phyloP scores from a whole-genome alignment of 768 basidiomycete species.

The Ramaria rubella region DNA sequence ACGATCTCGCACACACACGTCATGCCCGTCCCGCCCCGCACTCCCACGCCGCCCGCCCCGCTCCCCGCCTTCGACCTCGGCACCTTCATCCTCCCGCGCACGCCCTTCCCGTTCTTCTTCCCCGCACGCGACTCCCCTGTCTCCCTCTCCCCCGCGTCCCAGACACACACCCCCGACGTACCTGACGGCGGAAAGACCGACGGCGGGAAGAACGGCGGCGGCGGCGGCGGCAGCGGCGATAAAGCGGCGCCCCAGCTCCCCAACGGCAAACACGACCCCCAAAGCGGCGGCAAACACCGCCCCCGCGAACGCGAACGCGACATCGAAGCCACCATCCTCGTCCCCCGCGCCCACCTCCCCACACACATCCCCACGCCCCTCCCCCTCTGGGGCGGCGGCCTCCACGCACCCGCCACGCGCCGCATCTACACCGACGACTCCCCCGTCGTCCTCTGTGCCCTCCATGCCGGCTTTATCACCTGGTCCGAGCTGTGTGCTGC shows the following conservation, averaged over 20 bases:
- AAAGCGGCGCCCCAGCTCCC: neutral
- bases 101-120: conserved; percentile 46
- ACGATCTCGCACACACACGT: neutral
- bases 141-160: neutral
- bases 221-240: neutral
- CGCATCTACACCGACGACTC: conserved; percentile 76
- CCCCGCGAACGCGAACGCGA: conserved; percentile 13
- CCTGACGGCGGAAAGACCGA: no score
- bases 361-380: conserved; percentile 45
- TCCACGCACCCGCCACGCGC: conserved; percentile 20
- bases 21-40: neutral
- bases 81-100: conserved; percentile 49
- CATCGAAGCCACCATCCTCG: conserved; percentile 42
- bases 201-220: neutral
- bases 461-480: conserved; percentile 53
- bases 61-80: conserved; percentile 36
- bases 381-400: conserved; percentile 67
- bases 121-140: neutral
- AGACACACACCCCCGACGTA: no score
- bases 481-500: conserved; percentile 33
- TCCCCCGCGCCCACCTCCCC: conserved; percentile 56
- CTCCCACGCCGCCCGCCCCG: conserved; percentile 11
- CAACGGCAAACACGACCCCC: neutral
- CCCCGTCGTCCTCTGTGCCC: conserved; percentile 58
- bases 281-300: neutral